phyloP scores from a whole-genome alignment of 768 basidiomycete genomes.

The Phaeolepiota aurea region DNA sequence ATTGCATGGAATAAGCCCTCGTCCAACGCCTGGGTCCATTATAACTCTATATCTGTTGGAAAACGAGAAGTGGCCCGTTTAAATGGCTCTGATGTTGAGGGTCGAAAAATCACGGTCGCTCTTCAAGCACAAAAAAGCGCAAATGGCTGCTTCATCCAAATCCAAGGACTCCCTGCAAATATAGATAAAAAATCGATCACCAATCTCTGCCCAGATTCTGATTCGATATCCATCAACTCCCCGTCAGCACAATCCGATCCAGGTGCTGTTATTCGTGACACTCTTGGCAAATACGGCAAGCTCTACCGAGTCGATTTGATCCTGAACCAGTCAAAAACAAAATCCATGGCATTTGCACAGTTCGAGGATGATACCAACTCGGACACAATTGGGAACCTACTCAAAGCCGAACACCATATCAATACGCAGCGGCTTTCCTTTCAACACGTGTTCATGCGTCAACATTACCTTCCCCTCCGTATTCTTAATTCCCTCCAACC shows the following conservation, averaged over 20 bases:
- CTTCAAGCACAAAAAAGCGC: constrained; percentile 24
- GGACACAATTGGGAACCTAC: too few relatives aligned
- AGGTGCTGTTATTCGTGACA: constrained; percentile 18
- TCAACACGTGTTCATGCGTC: constrained; percentile 29
- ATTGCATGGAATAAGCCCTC: constrained; percentile 37
- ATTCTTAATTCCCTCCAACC: constrained; percentile 25
- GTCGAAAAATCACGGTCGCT: constrained; percentile 28
- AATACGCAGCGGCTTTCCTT: constrained; percentile 24
- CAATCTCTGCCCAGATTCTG: constrained; percentile 19
- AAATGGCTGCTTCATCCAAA: constrained; percentile 27
- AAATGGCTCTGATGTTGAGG: constrained; percentile 27
- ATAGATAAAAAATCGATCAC: constrained; percentile 22
- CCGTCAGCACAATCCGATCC: constrained; percentile 25
- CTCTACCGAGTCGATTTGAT: constrained; percentile 31
- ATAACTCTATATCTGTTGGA: constrained; percentile 30
- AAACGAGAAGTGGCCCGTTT: constrained; percentile 31
- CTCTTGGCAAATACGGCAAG: constrained; percentile 25
- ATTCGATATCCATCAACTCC: constrained; percentile 20
- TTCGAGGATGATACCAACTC: neutral
- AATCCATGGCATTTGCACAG: constrained; percentile 26
- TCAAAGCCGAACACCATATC: too few relatives aligned
- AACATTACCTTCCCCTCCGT: constrained; percentile 23
- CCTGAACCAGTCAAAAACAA: constrained; percentile 21
- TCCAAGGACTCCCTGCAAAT: constrained; percentile 34
- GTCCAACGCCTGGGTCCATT: constrained; percentile 37